phyloP scores from a whole-genome alignment of 169 alveolate species.

The Cryptosporidium felis region DNA sequence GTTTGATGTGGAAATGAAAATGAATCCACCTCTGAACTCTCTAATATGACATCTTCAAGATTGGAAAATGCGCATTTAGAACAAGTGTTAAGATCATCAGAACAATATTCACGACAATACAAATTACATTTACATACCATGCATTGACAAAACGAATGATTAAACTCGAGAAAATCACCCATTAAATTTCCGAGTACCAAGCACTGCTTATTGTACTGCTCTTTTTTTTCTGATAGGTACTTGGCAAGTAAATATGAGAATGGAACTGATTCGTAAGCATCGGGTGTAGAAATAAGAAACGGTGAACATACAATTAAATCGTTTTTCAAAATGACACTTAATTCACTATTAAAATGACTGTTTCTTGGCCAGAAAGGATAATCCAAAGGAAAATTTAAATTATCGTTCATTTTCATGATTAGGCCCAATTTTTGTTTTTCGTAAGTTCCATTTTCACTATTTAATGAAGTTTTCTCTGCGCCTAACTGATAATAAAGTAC shows the following conservation, averaged over 20 bases:
- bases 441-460: neutral
- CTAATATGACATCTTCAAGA: neutral
- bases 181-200: neutral
- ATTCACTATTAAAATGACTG: neutral
- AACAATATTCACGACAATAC: neutral
- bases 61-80: neutral
- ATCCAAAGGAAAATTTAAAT: neutral
- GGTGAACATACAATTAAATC: neutral
- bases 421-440: neutral
- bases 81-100: neutral
- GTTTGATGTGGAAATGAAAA: conserved; percentile 10
- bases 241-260: neutral
- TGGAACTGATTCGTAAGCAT: neutral
- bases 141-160: conserved; percentile 12
- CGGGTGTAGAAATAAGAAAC: conserved; percentile 9
- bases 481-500: neutral
- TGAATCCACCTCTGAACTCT: neutral
- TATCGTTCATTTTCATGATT: neutral
- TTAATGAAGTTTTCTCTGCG: neutral
- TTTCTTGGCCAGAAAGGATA: conserved; percentile 4
- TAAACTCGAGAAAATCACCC: neutral
- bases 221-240: neutral
- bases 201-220: neutral
- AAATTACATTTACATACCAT: conserved; percentile 3
- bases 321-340: neutral